Conservation (phyloP, 805 yeast genomes). For the Nakazawaea holstii region DNA sequence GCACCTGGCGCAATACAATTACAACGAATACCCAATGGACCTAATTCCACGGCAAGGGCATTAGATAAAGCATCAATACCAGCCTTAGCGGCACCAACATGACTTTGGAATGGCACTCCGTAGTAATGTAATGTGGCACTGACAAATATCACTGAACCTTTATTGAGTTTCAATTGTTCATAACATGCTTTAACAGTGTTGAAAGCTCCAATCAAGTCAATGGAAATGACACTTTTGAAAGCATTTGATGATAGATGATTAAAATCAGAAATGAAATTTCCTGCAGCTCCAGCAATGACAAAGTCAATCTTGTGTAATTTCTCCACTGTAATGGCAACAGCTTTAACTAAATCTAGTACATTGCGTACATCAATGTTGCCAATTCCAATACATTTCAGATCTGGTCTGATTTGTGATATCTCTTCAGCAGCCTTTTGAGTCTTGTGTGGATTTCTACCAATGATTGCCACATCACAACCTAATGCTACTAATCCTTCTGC, state of each 20-base stretch:
- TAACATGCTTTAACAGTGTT: conserved; percentile 84
- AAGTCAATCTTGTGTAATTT: conserved; percentile 76
- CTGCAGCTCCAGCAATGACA: conserved; percentile 95
- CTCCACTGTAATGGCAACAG: conserved; percentile 60
- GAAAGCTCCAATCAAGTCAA: conserved; percentile 83
- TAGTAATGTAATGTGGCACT: conserved; percentile 87
- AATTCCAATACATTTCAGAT: conserved; percentile 64
- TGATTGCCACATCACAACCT: conserved; percentile 83
- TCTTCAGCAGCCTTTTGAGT: conserved; percentile 67
- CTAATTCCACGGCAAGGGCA: conserved; percentile 84
- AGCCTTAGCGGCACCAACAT: conserved; percentile 94
- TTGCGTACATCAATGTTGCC: conserved; percentile 78
- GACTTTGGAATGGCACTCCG: conserved; percentile 85
- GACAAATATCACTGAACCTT: conserved; percentile 73
- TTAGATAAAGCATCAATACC: conserved; percentile 87
- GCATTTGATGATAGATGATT: conserved; percentile 78
- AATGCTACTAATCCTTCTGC: conserved; percentile 75
- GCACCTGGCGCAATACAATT: conserved; percentile 93
- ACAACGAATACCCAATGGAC: conserved; percentile 80
- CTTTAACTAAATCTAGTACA: conserved; percentile 49
- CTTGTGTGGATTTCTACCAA: conserved; percentile 70
- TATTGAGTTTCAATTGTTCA: conserved; percentile 54
- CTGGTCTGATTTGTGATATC: conserved; percentile 49
- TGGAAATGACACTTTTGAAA: conserved; percentile 80
- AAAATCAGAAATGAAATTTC: conserved; percentile 81